Base-by-base conservation (phyloP, 305 asterid genomes). In the Fraxinus sp. region DNA sequence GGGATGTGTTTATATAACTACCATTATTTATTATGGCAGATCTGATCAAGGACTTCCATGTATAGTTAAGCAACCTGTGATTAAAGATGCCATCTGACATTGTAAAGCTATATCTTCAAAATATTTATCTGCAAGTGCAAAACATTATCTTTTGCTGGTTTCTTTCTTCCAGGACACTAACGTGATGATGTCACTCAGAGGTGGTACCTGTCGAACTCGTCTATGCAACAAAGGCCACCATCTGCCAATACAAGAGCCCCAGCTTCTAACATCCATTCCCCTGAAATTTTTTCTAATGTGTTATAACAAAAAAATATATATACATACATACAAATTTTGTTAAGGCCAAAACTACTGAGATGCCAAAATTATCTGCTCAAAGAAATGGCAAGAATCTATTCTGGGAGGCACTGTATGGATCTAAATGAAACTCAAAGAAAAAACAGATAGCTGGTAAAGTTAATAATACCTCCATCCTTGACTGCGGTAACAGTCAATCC, bases 221-320 rank as follows among this genome's bases (percentile, higher is more conserved):
- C 99, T 79, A 96, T 96, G 91, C 99, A 96, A 85, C 99, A 96
- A 86, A 96, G 91, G 80, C 99, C 99, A 32, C 99, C 99, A 85
- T 96, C 99, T 79, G 99, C 98, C 87, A 96, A 87, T 79, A 96
- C 99, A 82, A 96, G 92, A 76, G 98, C 98, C 82, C 99, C 99
- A 81, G 99, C 99, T 93, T 96, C 99, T 83, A 96, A 89, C 96
- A 94, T 87, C 99, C 99, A 96, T 83, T 96, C 98, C 86, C 99
- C 99, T 96, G 93, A 82, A 77, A 83, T 81, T 46, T 72, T 73
- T 18, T 78, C 78, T 13, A 82, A 83, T 75, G 79, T 79, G 70
- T 72, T 83, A 75, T 68, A 52, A 77, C 71, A 76, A 71, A 80
- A 72, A 36, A 0, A 46, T 13, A 46, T 52, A 4, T 52, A 84